Percentiles rank a stretch among this genome's conserved stretches.
phyloP scores from a whole-genome alignment of 2,329 filamentous ascomycete species.

The Thielaviopsis populi region DNA sequence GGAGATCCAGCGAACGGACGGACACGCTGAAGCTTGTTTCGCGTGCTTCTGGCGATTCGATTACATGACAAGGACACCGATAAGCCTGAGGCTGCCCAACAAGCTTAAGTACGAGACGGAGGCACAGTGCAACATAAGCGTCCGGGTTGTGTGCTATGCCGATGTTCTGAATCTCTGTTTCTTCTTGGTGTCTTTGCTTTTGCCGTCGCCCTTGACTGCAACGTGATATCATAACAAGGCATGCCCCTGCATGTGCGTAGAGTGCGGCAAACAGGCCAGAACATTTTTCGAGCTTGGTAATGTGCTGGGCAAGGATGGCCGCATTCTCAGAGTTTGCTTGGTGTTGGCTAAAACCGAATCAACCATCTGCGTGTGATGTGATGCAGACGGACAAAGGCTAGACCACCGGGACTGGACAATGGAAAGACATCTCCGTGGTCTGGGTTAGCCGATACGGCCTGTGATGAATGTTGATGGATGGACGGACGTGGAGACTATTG shows the following conservation, averaged over 20 bases:
- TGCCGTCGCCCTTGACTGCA: not conserved
- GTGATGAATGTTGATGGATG: no score
- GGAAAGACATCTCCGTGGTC: not conserved
- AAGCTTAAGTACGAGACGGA: no score
- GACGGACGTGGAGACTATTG: no score
- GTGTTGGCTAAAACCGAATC: not conserved
- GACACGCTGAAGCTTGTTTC: no score
- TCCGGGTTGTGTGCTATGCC: not conserved
- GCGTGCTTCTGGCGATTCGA: no score
- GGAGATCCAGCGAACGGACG: no score
- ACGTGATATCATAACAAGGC: constrained; percentile 4
- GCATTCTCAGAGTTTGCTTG: not conserved
- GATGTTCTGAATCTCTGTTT: not conserved
- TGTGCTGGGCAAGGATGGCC: not conserved
- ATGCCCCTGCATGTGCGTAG: not conserved
- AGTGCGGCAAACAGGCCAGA: not conserved
- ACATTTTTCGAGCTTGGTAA: not conserved
- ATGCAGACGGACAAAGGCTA: not conserved
- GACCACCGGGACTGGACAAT: not conserved
- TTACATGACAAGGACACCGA: no score
- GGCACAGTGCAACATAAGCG: not conserved
- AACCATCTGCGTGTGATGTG: not conserved
- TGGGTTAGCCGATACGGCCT: not conserved
- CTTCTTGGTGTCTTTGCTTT: not conserved
- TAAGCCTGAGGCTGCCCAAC: no score